Percentiles rank a stretch among this genome's conserved stretches.
phyloP scores from a whole-genome alignment of 148 eudicot genomes.

The Drosera capensis region DNA sequence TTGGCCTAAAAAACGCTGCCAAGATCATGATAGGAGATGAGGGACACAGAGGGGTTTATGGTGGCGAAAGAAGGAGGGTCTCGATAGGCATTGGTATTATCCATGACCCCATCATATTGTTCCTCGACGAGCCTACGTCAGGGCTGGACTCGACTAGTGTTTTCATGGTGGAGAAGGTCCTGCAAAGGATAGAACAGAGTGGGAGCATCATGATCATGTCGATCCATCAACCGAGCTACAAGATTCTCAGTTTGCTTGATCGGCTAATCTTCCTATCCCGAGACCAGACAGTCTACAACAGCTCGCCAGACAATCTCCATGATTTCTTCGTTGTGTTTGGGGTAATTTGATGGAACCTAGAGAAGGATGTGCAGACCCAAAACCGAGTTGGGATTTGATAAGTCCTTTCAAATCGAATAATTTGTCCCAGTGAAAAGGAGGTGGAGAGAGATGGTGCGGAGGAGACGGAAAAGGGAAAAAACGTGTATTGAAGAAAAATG shows the following conservation, averaged over 20 bases:
- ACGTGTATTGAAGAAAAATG: no score
- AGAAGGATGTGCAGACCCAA: no score
- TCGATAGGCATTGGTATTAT: no score
- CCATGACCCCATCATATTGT: no score
- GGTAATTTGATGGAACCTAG: no score
- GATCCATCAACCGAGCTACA: no score
- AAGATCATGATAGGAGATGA: constrained; percentile 11
- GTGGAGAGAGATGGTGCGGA: no score
- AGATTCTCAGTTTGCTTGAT: no score
- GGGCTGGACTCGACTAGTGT: constrained; percentile 8
- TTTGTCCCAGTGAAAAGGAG: no score
- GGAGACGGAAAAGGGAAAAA: no score
- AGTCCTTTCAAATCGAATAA: no score
- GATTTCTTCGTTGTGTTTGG: constrained; percentile 2
- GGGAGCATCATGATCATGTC: constrained; percentile 6
- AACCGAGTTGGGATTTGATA: no score
- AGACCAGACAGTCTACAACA: constrained; percentile 2
- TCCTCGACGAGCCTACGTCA: constrained; percentile 8
- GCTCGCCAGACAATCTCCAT: neutral
- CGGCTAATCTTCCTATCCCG: constrained; percentile 5
- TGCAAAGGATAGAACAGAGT: constrained; percentile 2
- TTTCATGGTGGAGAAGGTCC: constrained; percentile 6
- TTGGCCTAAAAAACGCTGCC: constrained; percentile 7
- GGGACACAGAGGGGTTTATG: constrained; percentile 9
- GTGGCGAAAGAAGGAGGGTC: constrained; percentile 15